Base-by-base conservation (phyloP, 257 asterid species). In the Rehmannia glutinosa region DNA sequence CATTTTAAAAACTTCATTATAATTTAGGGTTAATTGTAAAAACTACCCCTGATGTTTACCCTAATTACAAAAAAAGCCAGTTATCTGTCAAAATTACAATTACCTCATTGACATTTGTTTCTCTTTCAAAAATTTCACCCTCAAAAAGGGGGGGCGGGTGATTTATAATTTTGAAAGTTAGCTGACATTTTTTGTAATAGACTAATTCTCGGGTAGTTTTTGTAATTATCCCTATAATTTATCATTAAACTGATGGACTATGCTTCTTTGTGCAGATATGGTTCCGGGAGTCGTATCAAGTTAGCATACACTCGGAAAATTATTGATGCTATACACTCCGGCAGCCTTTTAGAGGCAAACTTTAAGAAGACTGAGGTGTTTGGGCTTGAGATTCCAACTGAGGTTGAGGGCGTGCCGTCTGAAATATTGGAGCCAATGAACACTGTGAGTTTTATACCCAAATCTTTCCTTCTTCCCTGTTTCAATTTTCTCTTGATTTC, bases 291-390 rank as follows among this genome's bases (percentile, higher is more conserved):
- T 25, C 95, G 97, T 39, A 94, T 94, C 74, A 94, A 88, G 70
- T 67, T 94, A 69, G 92, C 99, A 8, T 84, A 91, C 73, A 91
- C 99, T 0, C 77, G 99, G 58, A 94, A 87, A 71, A 94, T 94
- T 70, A 94, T 94, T 1, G 99, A 94, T 47, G 96, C 99, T 21
- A 94, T 94, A 11, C 99, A 94, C 81, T 88, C 99, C 0, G 99
- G 97, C 24, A 81, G 81, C 66, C 91, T 94, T 32, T 38, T 91
- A 75, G 42, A 85, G 2, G 99, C 85, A 0, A 65, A 79, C 0
- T 94, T 83, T 75, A 74, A 55, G 72, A 85, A 62, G 83, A 91
- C 96, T 0, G 91, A 85, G 69, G 97, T 91, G 49, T 93, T 93
- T 59, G 96, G 97, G 38, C 77, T 93, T 8, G 96, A 94, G 76